A percentile compares a stretch with the other conserved stretches of the same genome.
Conservation (phyloP, 139 green algal species). For the Chlamydomonas sp. region DNA sequence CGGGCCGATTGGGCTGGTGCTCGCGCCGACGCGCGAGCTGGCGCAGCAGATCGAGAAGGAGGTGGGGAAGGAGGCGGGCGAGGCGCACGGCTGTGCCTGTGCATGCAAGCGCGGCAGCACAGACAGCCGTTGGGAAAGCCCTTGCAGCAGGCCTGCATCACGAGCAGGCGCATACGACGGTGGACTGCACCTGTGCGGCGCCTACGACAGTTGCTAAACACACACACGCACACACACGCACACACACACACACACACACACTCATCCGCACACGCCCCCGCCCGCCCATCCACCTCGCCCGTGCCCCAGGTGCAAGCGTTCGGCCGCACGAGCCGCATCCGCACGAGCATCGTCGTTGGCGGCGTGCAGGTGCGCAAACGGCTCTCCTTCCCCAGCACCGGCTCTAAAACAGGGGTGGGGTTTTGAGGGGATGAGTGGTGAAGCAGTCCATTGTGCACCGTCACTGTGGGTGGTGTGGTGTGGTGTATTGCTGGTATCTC, state of each 20-base stretch:
- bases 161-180: too few species aligned
- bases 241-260: too few species aligned
- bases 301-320: slow-evolving; percentile 27
- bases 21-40: slow-evolving; percentile 96
- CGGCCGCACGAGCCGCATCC: slow-evolving; percentile 51
- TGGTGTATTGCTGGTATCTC: too few species aligned
- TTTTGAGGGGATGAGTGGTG: too few species aligned
- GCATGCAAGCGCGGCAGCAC: neutral
- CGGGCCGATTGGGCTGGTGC: slow-evolving; percentile 90
- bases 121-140: neutral
- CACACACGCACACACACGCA: too few species aligned
- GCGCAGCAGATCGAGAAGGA: slow-evolving; percentile 99
- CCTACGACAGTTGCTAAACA: too few species aligned
- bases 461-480: too few species aligned
- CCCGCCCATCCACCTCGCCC: neutral
- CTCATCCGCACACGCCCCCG: too few species aligned
- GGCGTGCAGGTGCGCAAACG: slow-evolving; percentile 53
- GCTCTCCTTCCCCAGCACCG: too few species aligned
- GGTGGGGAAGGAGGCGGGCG: slow-evolving; percentile 31
- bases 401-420: too few species aligned
- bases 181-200: too few species aligned
- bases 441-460: too few species aligned
- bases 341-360: slow-evolving; percentile 57
- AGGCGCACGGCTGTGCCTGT: neutral
- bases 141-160: neutral